A percentile compares a stretch with the other conserved stretches of the same genome.
phyloP scores from a whole-genome alignment of 345 rosid genomes.

The Citrus medica region DNA sequence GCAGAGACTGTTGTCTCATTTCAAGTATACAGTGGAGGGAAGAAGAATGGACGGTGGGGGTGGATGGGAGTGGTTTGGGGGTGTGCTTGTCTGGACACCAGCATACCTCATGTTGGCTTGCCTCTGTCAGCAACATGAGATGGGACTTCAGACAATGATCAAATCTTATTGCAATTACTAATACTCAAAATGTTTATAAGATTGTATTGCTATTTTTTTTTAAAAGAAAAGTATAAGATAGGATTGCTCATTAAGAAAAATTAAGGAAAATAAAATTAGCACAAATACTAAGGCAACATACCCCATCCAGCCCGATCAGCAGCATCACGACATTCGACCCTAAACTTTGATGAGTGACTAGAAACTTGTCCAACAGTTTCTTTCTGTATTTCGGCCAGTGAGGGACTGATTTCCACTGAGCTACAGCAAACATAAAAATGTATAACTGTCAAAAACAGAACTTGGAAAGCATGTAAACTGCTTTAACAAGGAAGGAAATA shows the following conservation, averaged over 20 bases:
- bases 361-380: slow-evolving; percentile 84
- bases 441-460: not conserved
- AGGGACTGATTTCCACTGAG: slow-evolving; percentile 93
- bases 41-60: too few relatives aligned
- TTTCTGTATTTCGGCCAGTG: slow-evolving; percentile 79
- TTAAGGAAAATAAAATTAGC: not conserved
- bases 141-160: not conserved
- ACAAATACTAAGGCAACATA: slow-evolving; percentile 21
- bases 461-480: not conserved
- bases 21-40: not conserved
- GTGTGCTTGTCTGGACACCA: too few relatives aligned
- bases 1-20: not conserved
- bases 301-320: slow-evolving; percentile 88
- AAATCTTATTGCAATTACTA: not conserved
- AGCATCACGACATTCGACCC: slow-evolving; percentile 92
- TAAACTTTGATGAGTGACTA: slow-evolving; percentile 78
- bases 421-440: slow-evolving; percentile 39
- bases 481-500: not conserved
- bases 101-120: not conserved
- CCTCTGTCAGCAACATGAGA: not conserved
- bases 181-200: not conserved
- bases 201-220: not conserved
- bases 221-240: not conserved
- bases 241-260: not conserved
- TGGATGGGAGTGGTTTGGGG: too few relatives aligned